Conservation (phyloP, 2,329 filamentous ascomycete genomes). For the Samsoniella hepiali region DNA sequence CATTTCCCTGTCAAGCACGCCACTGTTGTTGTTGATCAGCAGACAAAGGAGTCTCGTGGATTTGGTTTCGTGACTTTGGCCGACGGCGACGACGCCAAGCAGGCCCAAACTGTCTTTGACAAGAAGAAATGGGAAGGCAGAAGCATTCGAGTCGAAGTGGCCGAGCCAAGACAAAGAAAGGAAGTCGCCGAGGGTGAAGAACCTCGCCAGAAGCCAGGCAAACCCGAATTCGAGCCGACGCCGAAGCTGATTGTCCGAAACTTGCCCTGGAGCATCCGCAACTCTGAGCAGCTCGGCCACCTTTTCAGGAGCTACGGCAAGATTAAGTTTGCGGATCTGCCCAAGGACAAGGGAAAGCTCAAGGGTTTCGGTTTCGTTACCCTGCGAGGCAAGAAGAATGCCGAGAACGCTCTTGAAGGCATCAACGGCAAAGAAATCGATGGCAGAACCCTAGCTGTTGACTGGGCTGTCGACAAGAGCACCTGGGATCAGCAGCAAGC, state of each 20-base stretch:
- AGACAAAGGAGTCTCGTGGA: slow-evolving; percentile 83
- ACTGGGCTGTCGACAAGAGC: slow-evolving; percentile 93
- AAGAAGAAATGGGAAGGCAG: slow-evolving; percentile 74
- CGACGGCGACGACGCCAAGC: slow-evolving; percentile 83
- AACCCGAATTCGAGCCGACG: slow-evolving; percentile 58
- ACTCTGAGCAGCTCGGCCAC: slow-evolving; percentile 70
- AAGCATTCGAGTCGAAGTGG: slow-evolving; percentile 81
- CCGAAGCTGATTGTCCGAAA: slow-evolving; percentile 88
- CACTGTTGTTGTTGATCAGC: slow-evolving; percentile 81
- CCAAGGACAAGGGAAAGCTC: slow-evolving; percentile 71
- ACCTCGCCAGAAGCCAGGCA: slow-evolving; percentile 49
- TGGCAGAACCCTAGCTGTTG: slow-evolving; percentile 83
- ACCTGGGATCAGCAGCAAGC: slow-evolving; percentile 70
- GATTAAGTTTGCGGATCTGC: slow-evolving; percentile 81
- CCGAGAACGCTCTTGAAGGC: slow-evolving; percentile 78
- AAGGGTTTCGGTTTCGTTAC: slow-evolving; percentile 92
- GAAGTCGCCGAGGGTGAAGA: slow-evolving; percentile 45
- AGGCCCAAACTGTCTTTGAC: slow-evolving; percentile 78
- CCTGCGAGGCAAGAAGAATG: slow-evolving; percentile 82
- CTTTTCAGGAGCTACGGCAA: slow-evolving; percentile 89
- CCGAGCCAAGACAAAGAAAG: slow-evolving; percentile 76
- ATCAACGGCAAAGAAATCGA: slow-evolving; percentile 90
- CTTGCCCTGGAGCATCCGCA: slow-evolving; percentile 92
- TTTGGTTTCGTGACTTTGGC: slow-evolving; percentile 98
- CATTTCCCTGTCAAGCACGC: slow-evolving; percentile 95